Evolutionary conservation across 768 basidiomycete species (phyloP), one percentile per base, ranked within the genome.

Genomic region (Leccinum subgranulosum): DNA sequence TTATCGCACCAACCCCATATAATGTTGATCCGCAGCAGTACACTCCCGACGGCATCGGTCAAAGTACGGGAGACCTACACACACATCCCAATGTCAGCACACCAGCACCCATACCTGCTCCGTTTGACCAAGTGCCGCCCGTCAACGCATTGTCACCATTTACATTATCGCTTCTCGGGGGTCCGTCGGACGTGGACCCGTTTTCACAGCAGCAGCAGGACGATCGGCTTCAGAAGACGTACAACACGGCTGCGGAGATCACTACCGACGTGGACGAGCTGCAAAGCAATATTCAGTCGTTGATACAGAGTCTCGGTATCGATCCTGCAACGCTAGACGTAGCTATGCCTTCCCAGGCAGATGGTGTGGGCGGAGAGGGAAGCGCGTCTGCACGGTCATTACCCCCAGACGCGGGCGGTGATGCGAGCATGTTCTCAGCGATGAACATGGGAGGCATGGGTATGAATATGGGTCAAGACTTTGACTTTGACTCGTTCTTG

Each of bases 251-350:
- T 0, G 68, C 78, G 27, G 87, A 87, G 59, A 85, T 94, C 47
- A 84, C 86, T 57, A 79, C 80, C 48, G 88, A 90, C 55, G 88
- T 94, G 27, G 84, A 86, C 60, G 81, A 83, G 36, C 72, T 93
- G 53, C 83, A 88, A 59, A 75, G 73, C 12, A 85, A 82, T 58
- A 84, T 95, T 45, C 81, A 90, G 57, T 81, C 82, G 6, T 76
- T 94, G 58, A 88, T 93, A 29, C 79, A 87, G 60, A 81, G 81
- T 49, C 79, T 92, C 48, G 88, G 88, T 7, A 69, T 89, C 49
- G 87, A 91, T 66, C 76, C 85, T 19, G 57, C 45, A 7, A 14
- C 65, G n/a, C 60, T 72, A 8, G 64, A 72, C 31, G 41, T 63
- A 9, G 10, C 45, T 3, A 0, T 39, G 6, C 52, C 51, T 19